Base-by-base conservation (phyloP, 345 rosid species). In the Citrus inodora region DNA sequence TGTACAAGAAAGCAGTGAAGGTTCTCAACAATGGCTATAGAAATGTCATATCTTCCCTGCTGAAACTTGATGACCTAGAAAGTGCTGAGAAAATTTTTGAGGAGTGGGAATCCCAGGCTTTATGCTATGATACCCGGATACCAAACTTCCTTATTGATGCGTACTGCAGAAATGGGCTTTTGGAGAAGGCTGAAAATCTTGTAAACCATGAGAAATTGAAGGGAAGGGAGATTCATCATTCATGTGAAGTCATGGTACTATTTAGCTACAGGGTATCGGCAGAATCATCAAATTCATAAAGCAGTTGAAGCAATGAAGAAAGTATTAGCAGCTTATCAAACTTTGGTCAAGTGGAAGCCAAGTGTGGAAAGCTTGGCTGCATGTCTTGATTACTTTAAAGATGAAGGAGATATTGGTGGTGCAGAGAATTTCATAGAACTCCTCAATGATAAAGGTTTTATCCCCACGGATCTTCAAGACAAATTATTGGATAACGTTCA, bases 31-130 rank as follows among this genome's bases (percentile, higher is more conserved):
- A 5, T 13, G 86, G 82, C 1, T 85, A 87, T 74, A 30, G 2
- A 3, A 0, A 13, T 1, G 30, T 87, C 68, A 24, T 88, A n/a
- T 6, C 51, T 11, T 75, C 88, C 63, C 38, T 87, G 37, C 3
- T 82, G 83, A 87, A 82, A 81, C 59, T 83, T 35, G 83, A 86
- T 33, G 91, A 87, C 80, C 6, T 87, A 42, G 86, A 82, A 70
- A 67, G 28, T 27, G 92, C 84, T 6, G 88, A 87, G 69, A 78
- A 70, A 75, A 78, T 89, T 70, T 81, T 81, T 48, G 74, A 77
- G 22, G 85, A 79, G 48, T 87, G 92, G 92, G 85, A 80, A 71
- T 87, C 83, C 61, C 67, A 56, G 40, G 9, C 33, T 59, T 22
- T 37, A 46, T 0, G 0, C 7, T 72, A 74, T 27, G 83, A 86